Base-by-base conservation (phyloP, 2,329 filamentous ascomycete species). In the Hypoxylon sp. region DNA sequence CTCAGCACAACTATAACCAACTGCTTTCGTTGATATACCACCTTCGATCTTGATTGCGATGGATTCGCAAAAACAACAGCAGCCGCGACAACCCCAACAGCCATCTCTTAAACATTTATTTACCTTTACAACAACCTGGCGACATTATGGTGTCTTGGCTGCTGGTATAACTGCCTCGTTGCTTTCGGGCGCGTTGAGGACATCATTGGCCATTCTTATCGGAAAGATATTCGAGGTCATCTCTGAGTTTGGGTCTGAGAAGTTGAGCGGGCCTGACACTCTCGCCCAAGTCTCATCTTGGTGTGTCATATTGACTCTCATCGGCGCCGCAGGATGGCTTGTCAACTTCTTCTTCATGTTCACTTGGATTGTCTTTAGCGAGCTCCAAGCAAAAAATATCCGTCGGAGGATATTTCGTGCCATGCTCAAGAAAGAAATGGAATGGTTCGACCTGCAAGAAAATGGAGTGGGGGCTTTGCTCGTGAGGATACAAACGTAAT, bases 371-470 rank as follows among this genome's bases (percentile, higher is more conserved):
- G 67, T 81, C 0, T 94, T 94, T 68, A 90, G 92, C 9, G 92
- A 97, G 69, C 63, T 90, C 2, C 90, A 96, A 60, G 90, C 88
- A 0, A 81, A 80, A 21, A 81, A 72, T 35, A 85, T 84, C 5
- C 81, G 91, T 4, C 74, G 78, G 11, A 74, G 72, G 4, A 71
- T 94, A 2, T 96, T 96, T 64, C 63, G 73, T 1, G 80, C 80
- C 2, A 73, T 97, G 25, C 67, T 96, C n/a, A 71, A 75, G 4
- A 90, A 87, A 65, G 83, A 93, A 8, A 82, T 94, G 66, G 78
- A 79, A 34, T 97, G 92, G 91, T 96, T 90, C 64, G 91, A 97
- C 67, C 75, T 78, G 12, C 80, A 86, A 41, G 76, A 82, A 26
- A 84, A 89, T 46, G 93, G 92, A 0, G 79, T 90, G 12, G 81